Evolutionary conservation across 2,329 filamentous ascomycete genomes (phyloP).

Genomic region (Exserohilum rostratum): DNA sequence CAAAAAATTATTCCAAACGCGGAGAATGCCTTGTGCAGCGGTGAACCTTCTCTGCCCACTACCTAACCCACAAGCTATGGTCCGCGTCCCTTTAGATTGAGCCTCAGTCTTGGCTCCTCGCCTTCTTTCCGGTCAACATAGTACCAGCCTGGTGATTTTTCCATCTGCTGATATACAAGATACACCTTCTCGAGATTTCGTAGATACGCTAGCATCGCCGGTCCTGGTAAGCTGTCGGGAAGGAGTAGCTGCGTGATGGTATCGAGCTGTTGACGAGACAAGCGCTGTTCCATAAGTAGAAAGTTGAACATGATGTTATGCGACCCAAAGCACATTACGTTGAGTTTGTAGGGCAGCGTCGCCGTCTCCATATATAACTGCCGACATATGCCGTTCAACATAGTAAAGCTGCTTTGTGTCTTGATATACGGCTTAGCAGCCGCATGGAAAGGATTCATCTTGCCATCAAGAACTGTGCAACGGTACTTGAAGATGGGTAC

Average conservation of each 20-base stretch:
- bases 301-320: conserved; percentile 38
- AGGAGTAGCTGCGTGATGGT: conserved; percentile 29
- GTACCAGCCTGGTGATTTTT: conserved; percentile 20
- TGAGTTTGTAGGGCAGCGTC: conserved; percentile 32
- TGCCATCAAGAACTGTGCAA: conserved; percentile 22
- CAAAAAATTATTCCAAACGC: neutral
- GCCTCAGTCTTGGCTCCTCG: conserved; percentile 20
- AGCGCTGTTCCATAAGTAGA: conserved; percentile 26
- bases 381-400: conserved; percentile 35
- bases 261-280: conserved; percentile 27
- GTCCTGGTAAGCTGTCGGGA: conserved; percentile 19
- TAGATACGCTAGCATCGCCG: conserved; percentile 25
- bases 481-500: conserved; percentile 31
- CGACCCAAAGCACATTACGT: conserved; percentile 28
- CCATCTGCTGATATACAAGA: conserved; percentile 11
- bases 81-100: neutral
- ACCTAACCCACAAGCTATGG: neutral
- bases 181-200: conserved; percentile 29
- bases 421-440: conserved; percentile 9
- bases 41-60: neutral
- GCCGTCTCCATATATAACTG: conserved; percentile 41
- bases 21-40: neutral
- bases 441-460: conserved; percentile 18
- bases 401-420: conserved; percentile 16
- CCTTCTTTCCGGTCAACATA: conserved; percentile 23